phyloP scores from a whole-genome alignment of 441 rosid genomes.

The Manihot esculenta region DNA sequence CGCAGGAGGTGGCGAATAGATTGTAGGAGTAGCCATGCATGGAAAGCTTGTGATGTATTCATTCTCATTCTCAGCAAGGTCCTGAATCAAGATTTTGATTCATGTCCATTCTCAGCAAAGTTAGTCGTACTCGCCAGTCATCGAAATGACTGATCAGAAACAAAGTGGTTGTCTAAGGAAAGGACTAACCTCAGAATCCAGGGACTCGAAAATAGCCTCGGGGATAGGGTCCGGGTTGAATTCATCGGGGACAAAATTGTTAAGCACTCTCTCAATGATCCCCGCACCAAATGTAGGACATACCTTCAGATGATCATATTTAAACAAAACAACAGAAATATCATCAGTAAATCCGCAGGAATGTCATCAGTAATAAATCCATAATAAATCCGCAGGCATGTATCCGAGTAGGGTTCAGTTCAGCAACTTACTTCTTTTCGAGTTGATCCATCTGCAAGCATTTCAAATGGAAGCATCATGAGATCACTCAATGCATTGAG shows the following conservation, averaged over 20 bases:
- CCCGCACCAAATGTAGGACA: conserved; percentile 72
- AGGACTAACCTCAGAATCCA: conserved; percentile 69
- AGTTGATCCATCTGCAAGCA: conserved; percentile 69
- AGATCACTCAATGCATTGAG: conserved; percentile 90
- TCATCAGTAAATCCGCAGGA: conserved; percentile 2
- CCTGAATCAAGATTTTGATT: conserved; percentile 48
- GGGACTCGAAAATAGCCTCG: conserved; percentile 54
- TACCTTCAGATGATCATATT: conserved; percentile 46
- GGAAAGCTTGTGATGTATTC: conserved; percentile 53
- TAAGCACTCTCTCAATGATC: conserved; percentile 64
- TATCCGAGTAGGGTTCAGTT: neutral
- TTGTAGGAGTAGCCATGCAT: conserved; percentile 51
- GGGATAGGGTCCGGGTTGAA: conserved; percentile 88
- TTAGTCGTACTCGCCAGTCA: neutral
- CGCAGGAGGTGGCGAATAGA: conserved; percentile 60
- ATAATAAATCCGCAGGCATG: neutral
- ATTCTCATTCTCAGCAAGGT: conserved; percentile 38
- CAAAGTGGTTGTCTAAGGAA: neutral
- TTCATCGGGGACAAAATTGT: conserved; percentile 81
- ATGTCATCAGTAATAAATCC: conserved; percentile 1
- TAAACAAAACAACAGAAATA: conserved; percentile 1
- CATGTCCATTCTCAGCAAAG: too few relatives aligned
- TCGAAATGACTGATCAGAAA: neutral
- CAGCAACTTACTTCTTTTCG: conserved; percentile 65
- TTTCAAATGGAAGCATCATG: conserved; percentile 96